A percentile compares a stretch with the other conserved stretches of the same genome.
Evolutionary conservation across 805 yeast species (phyloP).

Genomic region (Kuraishia hungarica): DNA sequence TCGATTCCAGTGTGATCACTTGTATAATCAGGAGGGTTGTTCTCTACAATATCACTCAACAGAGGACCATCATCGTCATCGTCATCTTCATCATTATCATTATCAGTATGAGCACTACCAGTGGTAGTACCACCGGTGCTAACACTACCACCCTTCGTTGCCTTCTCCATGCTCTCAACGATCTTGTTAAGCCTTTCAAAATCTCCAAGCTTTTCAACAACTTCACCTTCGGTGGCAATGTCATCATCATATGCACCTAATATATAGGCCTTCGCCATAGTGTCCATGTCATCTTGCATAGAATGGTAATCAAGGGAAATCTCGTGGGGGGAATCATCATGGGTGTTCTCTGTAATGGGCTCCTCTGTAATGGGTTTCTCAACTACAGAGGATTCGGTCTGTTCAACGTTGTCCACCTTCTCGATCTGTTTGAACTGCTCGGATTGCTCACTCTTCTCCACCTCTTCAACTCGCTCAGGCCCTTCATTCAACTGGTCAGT

Average conservation of each 20-base stretch:
- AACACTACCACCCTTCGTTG: conserved; percentile 13
- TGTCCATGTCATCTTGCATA: conserved; percentile 37
- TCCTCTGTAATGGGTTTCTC: neutral
- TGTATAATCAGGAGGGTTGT: conserved; percentile 7
- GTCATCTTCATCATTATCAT: conserved; percentile 21
- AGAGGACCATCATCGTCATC: conserved; percentile 30
- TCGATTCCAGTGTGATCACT: conserved; percentile 16
- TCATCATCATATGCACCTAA: conserved; percentile 57
- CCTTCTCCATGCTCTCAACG: conserved; percentile 23
- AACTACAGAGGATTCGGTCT: neutral
- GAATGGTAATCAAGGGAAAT: conserved; percentile 31
- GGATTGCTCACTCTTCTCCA: too few relatives aligned
- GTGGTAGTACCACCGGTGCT: conserved; percentile 20
- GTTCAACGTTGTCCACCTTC: neutral
- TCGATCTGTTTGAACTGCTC: too few relatives aligned
- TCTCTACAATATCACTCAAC: conserved; percentile 34
- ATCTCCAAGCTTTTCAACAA: conserved; percentile 45
- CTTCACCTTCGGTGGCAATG: conserved; percentile 43
- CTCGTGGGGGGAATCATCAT: conserved; percentile 7
- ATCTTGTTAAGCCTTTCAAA: conserved; percentile 41
- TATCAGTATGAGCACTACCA: conserved; percentile 11
- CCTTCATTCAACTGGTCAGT: neutral
- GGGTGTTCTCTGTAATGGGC: neutral
- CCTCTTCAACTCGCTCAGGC: neutral
- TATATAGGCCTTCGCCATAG: conserved; percentile 55